A percentile compares a stretch with the other conserved stretches of the same genome.
phyloP scores from a whole-genome alignment of 768 basidiomycete species.

The Termitomyces sp. region DNA sequence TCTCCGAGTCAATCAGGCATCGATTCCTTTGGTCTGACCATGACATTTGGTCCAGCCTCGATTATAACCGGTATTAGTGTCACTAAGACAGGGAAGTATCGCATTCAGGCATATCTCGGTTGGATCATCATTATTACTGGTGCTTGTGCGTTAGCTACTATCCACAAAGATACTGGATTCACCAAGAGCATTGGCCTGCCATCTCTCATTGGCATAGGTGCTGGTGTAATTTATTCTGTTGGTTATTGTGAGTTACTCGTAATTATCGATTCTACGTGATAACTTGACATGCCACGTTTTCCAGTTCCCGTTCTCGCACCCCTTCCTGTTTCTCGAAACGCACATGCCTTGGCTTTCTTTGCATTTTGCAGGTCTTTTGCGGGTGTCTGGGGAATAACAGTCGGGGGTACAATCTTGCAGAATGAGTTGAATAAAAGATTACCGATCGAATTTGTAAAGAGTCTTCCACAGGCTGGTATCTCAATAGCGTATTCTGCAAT shows the following conservation, averaged over 20 bases:
- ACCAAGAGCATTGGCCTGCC: background rate
- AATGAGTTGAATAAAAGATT: slow-evolving; percentile 39
- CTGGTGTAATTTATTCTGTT: background rate
- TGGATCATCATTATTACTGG: background rate
- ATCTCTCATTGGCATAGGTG: background rate
- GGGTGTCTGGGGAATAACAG: slow-evolving; percentile 43
- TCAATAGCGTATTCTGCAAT: slow-evolving; percentile 43
- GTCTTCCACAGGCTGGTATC: slow-evolving; percentile 26
- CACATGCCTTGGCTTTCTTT: slow-evolving; percentile 39
- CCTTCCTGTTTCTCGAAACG: slow-evolving; percentile 30
- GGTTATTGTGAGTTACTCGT: slow-evolving; percentile 2
- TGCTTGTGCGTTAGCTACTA: background rate
- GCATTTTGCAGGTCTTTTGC: slow-evolving; percentile 30
- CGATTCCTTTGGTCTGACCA: slow-evolving; percentile 24
- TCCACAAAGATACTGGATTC: slow-evolving; percentile 5
- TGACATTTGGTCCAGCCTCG: slow-evolving; percentile 30
- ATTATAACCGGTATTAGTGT: slow-evolving; percentile 22
- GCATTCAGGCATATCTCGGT: background rate
- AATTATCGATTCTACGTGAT: too few relatives aligned
- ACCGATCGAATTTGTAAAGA: slow-evolving; percentile 28
- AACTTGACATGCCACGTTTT: too few relatives aligned
- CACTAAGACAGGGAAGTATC: slow-evolving; percentile 1
- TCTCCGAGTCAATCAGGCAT: slow-evolving; percentile 32
- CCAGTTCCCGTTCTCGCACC: slow-evolving; percentile 44
- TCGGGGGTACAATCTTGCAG: slow-evolving; percentile 45